phyloP scores from a whole-genome alignment of 306 rosid genomes.

The Canavalia ensiformis region DNA sequence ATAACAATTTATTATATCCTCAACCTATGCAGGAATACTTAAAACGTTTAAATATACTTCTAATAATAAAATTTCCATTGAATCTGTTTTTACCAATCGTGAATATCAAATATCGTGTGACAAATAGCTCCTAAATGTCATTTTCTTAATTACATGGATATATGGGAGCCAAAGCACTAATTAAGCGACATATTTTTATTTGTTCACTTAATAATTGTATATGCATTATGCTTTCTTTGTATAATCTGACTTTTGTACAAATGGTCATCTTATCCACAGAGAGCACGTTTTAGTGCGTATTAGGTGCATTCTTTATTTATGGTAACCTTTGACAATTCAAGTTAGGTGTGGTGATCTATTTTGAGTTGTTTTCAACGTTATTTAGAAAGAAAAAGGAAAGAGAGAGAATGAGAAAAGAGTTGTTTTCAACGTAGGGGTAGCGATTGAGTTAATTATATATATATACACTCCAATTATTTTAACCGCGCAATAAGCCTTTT shows the following conservation, averaged over 20 bases:
- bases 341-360: slow-evolving; percentile 18
- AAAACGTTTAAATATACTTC: slow-evolving; percentile 2
- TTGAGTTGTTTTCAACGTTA: slow-evolving; percentile 31
- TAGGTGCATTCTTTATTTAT: slow-evolving; percentile 38
- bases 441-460: background rate
- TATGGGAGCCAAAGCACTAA: background rate
- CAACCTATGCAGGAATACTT: background rate
- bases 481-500: background rate
- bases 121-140: background rate
- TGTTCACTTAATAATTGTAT: background rate
- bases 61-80: too few species aligned
- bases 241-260: background rate
- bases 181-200: background rate
- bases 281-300: slow-evolving; percentile 21
- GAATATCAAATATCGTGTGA: background rate
- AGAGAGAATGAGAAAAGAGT: background rate
- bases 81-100: background rate
- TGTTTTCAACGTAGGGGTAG: slow-evolving; percentile 22
- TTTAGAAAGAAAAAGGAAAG: too few species aligned
- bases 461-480: too few species aligned
- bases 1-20: background rate
- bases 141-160: background rate
- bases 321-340: slow-evolving; percentile 30
- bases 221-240: background rate
- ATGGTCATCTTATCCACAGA: slow-evolving; percentile 27